Evolutionary conservation across 805 yeast species (phyloP), one percentile per base, ranked within the genome.

Genomic region (Candida montana): DNA sequence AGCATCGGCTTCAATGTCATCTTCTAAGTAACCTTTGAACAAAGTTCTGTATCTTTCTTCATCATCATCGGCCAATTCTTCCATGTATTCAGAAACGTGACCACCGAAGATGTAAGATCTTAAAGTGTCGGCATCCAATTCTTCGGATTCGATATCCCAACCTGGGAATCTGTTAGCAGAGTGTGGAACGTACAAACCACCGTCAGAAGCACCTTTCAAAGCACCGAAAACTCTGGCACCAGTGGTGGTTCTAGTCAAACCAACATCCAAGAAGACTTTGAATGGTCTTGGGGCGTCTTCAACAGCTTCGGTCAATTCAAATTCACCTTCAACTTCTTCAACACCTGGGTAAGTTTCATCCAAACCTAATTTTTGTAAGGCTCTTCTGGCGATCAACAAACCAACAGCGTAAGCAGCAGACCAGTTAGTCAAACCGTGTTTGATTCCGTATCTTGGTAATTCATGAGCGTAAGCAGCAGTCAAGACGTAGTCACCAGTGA

Each of bases 111-210:
- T 93, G 95, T 93, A 93, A 76, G 87, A 88, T 88, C 97, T 88
- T 72, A 93, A 82, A 60, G 81, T 73, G 69, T 93, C 99, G 63
- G 96, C 88, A 69, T 93, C 99, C 64, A 93, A 82, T 78, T 93
- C 99, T 79, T 93, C 96, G 63, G 83, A 67, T 80, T 93, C 99
- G 64, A 91, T 87, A 74, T 93, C 99, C 95, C 91, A 93, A 78
- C 99, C 99, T 75, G 99, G 99, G 96, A 90, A 93, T 84, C 99
- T 90, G 82, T 90, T 90, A 68, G 95, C 86, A 62, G 95, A 88
- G 90, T 93, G 99, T 61, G 99, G 99, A 68, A 93, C 79, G 90
- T 85, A 88, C 65, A 93, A 79, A 64, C 99, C 99, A 86, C 99
- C 99, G 71, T 93, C 99, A 54, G 98, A 91, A 67, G 99, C 99